Evolutionary conservation across 192 early-diverging fungal species (phyloP), one percentile per base, ranked within the genome.

Genomic region (Podila epigama): DNA sequence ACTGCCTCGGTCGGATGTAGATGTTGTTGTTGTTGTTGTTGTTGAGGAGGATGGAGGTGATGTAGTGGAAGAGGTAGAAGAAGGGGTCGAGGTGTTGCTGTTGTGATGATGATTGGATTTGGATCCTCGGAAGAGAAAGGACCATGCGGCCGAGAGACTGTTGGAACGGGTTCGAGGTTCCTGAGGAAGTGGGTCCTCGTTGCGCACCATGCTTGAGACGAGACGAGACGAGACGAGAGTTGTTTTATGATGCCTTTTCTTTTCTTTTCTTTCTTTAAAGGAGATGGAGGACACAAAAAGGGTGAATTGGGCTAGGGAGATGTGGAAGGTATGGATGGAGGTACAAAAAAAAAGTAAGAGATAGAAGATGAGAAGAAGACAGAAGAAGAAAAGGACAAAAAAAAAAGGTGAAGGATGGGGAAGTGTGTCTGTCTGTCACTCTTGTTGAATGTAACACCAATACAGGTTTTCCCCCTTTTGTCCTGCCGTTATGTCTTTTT

Each of bases 111-210:
- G 32, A 18, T 67, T 75, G 20, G 72, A 63, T n/a, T 58, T 50
- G 16, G 35, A 39, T 13, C 63, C 63, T 25, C 72, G 72, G 53
- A 59, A 75, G 31, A 75, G 50, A 40, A 57, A 75, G 1, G 72
- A 75, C 72, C 72, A 75, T 13, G 72, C 72, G 33, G 65, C 60
- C 15, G 72, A 68, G 52, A 75, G 34, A 33, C 72, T 75, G 65
- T 75, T 75, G 40, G 72, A 75, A 52, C 72, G 72, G 56, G 28
- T 62, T 18, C 72, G 72, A 29, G 72, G 72, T 37, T 75, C 72
- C 35, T 51, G 62, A n/a, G n/a, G n/a, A n/a, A n/a, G n/a, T n/a
- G n/a, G n/a, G 29, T 41, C n/a, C 52, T 75, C 72, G 63, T 73
- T 66, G 36, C 72, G 62, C 34, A 59, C 51, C 72, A 75, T 75